Evolutionary conservation across 2,329 filamentous ascomycete genomes (phyloP).

Genomic region (Didymosphaeria variabile): DNA sequence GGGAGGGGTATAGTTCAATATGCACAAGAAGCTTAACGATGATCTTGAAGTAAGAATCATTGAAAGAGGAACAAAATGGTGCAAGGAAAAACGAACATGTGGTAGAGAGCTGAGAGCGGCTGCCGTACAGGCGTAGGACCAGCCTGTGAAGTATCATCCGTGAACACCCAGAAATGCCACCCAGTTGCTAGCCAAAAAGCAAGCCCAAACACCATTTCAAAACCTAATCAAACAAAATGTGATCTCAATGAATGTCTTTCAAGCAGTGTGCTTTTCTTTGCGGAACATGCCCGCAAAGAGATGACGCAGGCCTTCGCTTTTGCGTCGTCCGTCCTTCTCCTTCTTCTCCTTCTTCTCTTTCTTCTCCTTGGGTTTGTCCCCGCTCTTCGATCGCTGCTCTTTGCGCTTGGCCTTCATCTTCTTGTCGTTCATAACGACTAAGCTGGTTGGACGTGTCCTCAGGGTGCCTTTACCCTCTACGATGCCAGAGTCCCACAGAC

Average conservation of each 20-base stretch:
- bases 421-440: constrained; percentile 45
- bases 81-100: background rate
- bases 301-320: constrained; percentile 16
- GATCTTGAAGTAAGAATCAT: background rate
- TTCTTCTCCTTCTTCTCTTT: constrained; percentile 22
- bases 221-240: background rate
- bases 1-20: constrained; percentile 13
- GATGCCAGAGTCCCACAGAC: constrained; percentile 49
- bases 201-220: background rate
- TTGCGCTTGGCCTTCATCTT: constrained; percentile 42
- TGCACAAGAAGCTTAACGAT: constrained; percentile 6
- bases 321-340: constrained; percentile 18
- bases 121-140: constrained; percentile 7
- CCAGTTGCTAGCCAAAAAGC: background rate
- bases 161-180: constrained; percentile 4
- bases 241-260: background rate
- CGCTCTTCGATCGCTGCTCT: constrained; percentile 37
- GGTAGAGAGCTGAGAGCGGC: constrained; percentile 12
- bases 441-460: constrained; percentile 44
- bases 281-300: constrained; percentile 19
- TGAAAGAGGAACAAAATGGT: no score
- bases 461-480: constrained; percentile 33
- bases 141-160: constrained; percentile 1
- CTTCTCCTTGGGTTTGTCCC: constrained; percentile 30
- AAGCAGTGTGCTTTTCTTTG: constrained; percentile 12